These are phyloP conservation scores for Beauveria pseudobassiana DNA, from an alignment of 2,329 filamentous ascomycete genomes.

Conservation along the genomic window DNA sequence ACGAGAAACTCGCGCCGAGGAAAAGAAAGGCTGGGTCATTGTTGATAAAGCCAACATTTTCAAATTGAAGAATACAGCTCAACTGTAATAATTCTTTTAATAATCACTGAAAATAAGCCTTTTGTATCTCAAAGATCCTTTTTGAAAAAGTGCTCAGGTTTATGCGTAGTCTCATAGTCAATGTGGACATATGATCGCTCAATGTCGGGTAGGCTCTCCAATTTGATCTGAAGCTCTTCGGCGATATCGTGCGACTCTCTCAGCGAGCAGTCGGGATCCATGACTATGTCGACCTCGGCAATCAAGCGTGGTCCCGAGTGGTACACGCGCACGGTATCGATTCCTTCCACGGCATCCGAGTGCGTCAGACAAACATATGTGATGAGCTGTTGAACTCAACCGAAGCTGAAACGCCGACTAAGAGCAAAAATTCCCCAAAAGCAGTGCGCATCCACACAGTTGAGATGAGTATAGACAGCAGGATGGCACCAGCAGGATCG, in stretches of 20 bases:
- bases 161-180: conserved; percentile 93
- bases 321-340: conserved; percentile 93
- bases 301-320: conserved; percentile 83
- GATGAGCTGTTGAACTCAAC: conserved; percentile 86
- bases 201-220: conserved; percentile 85
- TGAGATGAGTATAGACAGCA: conserved; percentile 72
- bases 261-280: conserved; percentile 68
- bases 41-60: background rate
- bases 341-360: conserved; percentile 69
- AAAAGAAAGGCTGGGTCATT: background rate
- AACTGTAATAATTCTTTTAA: background rate
- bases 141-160: conserved; percentile 69
- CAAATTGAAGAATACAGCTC: background rate
- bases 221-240: conserved; percentile 87
- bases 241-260: conserved; percentile 84
- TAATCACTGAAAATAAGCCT: background rate
- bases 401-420: conserved; percentile 83
- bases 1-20: background rate
- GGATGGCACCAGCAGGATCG: conserved; percentile 83
- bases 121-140: conserved; percentile 43
- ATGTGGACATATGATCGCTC: conserved; percentile 95
- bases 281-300: conserved; percentile 93
- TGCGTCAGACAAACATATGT: conserved; percentile 91
- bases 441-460: conserved; percentile 78
- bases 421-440: conserved; percentile 79